Base-by-base conservation (phyloP, 306 rosid genomes). In the Lithocarpus polystachyus region DNA sequence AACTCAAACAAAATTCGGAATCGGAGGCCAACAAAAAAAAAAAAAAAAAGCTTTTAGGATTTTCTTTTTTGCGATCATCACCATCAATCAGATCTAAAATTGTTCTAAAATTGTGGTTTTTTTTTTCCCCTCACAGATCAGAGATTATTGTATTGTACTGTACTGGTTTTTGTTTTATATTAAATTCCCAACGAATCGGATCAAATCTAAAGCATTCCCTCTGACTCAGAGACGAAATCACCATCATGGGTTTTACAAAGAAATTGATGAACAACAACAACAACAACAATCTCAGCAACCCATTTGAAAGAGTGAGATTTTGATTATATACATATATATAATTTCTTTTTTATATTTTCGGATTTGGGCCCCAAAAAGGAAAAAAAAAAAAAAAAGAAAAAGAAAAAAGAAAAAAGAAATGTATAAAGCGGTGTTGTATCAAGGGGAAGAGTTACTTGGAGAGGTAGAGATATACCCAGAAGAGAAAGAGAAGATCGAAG, bases 381-480 rank as follows among this genome's bases (percentile, higher is more conserved):
- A 68, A 82, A 60, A 86, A 75, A 84, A 87, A 10, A 11, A 64
- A 14, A 56, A 73, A 53, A 72, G 2, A 2, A 37, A 72, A 82
- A 60, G 76, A 75, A 87, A 87, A 45, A 45, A 62, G n/a, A 74
- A 73, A 54, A 78, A 4, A 54, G 64, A 75, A 85, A 88, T 96
- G 99, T 90, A 82, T 83, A 93, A 91, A 79, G 88, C 96, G 76
- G 88, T 86, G 94, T 92, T 93, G 84, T 93, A 89, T 81, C 89
- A 88, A 28, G 98, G 94, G 80, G 92, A 90, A 71, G 89, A 91
- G 91, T 77, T 91, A 82, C 89, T 96, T 87, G 99, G 99, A 68
- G 98, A 93, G 78, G 97, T 96, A 60, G 98, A 91, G 76, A 79
- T 93, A 72, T 93, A 84, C 88, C 94, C 92, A 71, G 92, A 76